Evolutionary conservation across 2,329 filamentous ascomycete species (phyloP), one percentile per base, ranked within the genome.

Genomic region (Chaetomium sp.): DNA sequence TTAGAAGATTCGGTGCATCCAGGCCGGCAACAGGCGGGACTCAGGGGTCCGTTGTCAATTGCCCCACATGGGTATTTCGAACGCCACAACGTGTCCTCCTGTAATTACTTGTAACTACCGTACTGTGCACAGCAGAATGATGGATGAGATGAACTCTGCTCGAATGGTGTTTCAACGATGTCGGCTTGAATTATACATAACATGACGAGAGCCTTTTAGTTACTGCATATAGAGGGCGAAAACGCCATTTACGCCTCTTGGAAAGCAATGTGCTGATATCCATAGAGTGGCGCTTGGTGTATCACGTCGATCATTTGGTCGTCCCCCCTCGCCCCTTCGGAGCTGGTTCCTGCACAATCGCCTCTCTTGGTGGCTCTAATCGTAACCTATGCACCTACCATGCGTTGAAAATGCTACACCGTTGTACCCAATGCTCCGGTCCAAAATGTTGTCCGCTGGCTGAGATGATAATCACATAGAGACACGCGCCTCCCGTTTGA

Each of bases 31-130:
- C 49, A 49, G 33, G 50, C 50, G 50, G 58, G 31, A 16, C 29
- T 38, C 65, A 68, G 57, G 60, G 60, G 63, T 56, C 23, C 45
- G n/a, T 45, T 53, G 56, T 60, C 19, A 60, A 51, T 25, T 29
- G 59, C 55, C 62, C 62, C 62, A 55, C 65, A 25, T 19, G 13
- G 25, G 7, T 13, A 38, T 33, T 47, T n/a, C 27, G 29, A 59
- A 62, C 62, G 50, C 62, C 62, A 61, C 62, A 67, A 64, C 65
- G 58, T 62, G 59, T 65, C 57, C 45, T 60, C 45, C 47, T 60
- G 47, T 33, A 23, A 16, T 58, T 21, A 49, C 45, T 33, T 60
- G 47, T 33, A 23, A 16, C 50, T 21, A 49, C 55, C 23, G 35
- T 47, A 57, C 38, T 1, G 3, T 5, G 47, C 27, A 47, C 45